phyloP scores from a whole-genome alignment of 2,329 filamentous ascomycete genomes.

The Emmonsia crescens region DNA sequence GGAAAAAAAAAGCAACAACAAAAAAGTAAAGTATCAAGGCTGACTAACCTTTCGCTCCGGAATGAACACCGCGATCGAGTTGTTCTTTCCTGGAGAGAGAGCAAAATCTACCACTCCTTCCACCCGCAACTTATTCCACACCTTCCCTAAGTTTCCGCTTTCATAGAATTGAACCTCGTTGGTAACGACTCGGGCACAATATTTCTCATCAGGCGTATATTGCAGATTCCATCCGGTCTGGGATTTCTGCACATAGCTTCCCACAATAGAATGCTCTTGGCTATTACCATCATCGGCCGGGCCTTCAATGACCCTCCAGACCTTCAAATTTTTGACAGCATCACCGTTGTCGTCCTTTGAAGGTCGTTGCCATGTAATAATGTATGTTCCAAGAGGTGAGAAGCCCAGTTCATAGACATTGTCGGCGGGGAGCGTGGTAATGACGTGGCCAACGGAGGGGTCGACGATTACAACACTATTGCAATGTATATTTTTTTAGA shows the following conservation, averaged over 20 bases:
- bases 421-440: conserved; percentile 63
- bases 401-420: conserved; percentile 94
- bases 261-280: conserved; percentile 61
- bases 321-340: conserved; percentile 90
- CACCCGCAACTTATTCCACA: conserved; percentile 91
- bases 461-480: conserved; percentile 70
- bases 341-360: conserved; percentile 88
- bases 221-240: conserved; percentile 96
- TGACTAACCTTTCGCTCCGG: conserved; percentile 77
- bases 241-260: conserved; percentile 88
- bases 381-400: conserved; percentile 79
- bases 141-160: conserved; percentile 69
- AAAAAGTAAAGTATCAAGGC: neutral
- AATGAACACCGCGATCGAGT: conserved; percentile 88
- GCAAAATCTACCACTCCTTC: conserved; percentile 88
- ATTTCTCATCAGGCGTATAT: conserved; percentile 87
- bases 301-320: conserved; percentile 78
- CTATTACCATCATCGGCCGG: conserved; percentile 37
- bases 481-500: conserved; percentile 7
- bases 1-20: conserved; percentile 12
- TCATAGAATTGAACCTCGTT: conserved; percentile 98
- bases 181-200: conserved; percentile 84
- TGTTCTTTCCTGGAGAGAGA: conserved; percentile 76
- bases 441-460: conserved; percentile 60
- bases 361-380: conserved; percentile 94